A percentile compares a stretch with the other conserved stretches of the same genome.
Evolutionary conservation across 2,329 filamentous ascomycete species (phyloP).

Genomic region (Gliomastix tumulicola): DNA sequence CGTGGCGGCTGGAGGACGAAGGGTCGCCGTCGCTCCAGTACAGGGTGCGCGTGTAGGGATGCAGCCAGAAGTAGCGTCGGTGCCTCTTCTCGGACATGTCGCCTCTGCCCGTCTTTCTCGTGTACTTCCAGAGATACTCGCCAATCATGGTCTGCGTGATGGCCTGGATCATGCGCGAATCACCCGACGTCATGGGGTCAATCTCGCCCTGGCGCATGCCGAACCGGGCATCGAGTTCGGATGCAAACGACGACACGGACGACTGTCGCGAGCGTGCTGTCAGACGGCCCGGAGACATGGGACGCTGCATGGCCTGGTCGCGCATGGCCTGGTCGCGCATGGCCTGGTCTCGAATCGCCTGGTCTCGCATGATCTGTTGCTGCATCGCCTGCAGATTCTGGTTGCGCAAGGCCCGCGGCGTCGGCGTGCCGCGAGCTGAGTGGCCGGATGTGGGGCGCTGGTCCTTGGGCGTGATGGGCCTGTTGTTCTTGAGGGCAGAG

Average conservation of each 20-base stretch:
- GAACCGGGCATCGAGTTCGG: conserved; percentile 87
- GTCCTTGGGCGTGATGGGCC: conserved; percentile 56
- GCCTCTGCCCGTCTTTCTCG: conserved; percentile 82
- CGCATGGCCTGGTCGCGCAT: conserved; percentile 10
- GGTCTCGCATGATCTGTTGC: background rate
- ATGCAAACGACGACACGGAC: conserved; percentile 91
- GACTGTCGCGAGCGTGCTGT: conserved; percentile 45
- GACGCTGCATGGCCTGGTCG: conserved; percentile 22
- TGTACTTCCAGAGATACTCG: conserved; percentile 99
- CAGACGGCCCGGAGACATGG: conserved; percentile 35
- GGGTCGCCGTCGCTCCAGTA: conserved; percentile 97
- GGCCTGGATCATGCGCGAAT: conserved; percentile 97
- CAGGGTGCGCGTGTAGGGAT: conserved; percentile 90
- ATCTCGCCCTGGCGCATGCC: conserved; percentile 59
- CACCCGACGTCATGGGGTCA: conserved; percentile 55
- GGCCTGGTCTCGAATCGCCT: no score
- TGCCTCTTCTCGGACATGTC: conserved; percentile 87
- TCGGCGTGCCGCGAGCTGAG: conserved; percentile 47
- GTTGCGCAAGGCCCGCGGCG: conserved; percentile 43
- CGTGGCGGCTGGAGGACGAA: conserved; percentile 65
- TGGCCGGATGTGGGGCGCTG: conserved; percentile 34
- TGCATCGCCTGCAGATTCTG: conserved; percentile 37
- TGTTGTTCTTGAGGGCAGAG: conserved; percentile 52
- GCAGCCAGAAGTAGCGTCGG: conserved; percentile 96
- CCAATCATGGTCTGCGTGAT: conserved; percentile 99